Conservation (phyloP, 352 stramenopile genomes). For the Phytopythium montanum region DNA sequence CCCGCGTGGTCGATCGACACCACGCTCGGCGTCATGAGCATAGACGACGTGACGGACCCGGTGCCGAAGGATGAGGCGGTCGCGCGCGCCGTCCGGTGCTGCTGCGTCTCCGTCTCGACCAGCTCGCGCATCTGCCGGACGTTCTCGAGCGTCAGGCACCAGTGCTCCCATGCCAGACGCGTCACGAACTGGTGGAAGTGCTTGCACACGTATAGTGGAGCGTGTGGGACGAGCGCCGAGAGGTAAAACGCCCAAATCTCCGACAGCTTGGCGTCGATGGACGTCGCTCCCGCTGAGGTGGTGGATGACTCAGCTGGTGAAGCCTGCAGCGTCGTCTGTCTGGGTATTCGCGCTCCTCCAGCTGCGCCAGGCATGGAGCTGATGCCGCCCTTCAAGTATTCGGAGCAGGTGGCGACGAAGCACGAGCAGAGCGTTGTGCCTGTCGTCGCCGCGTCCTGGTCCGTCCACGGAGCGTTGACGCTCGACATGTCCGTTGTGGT, state of each 20-base stretch:
- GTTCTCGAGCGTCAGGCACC: slow-evolving; percentile 76
- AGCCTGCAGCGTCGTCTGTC: background rate
- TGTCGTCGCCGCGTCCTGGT: slow-evolving; percentile 68
- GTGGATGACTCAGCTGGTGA: slow-evolving; percentile 7
- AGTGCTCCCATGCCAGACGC: slow-evolving; percentile 78
- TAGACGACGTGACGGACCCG: slow-evolving; percentile 6
- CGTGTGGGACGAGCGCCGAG: slow-evolving; percentile 64
- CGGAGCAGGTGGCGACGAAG: slow-evolving; percentile 72
- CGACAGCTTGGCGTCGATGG: slow-evolving; percentile 42
- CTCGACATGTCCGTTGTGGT: slow-evolving; percentile 66
- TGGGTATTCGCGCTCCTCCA: background rate
- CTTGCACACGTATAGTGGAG: slow-evolving; percentile 75
- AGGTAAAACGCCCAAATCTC: slow-evolving; percentile 83
- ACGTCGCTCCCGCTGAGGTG: background rate
- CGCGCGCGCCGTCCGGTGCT: slow-evolving; percentile 26
- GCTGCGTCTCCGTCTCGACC: slow-evolving; percentile 57
- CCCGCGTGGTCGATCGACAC: background rate
- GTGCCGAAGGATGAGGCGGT: slow-evolving; percentile 18
- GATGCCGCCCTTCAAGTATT: slow-evolving; percentile 46
- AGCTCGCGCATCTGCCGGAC: slow-evolving; percentile 83
- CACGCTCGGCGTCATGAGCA: slow-evolving; percentile 1
- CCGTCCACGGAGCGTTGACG: slow-evolving; percentile 62
- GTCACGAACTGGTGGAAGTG: slow-evolving; percentile 81
- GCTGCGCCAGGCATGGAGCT: slow-evolving; percentile 1
- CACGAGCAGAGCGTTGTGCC: slow-evolving; percentile 75